Conservation (phyloP, 1,139 yeast species). For the Taphrina populina region DNA sequence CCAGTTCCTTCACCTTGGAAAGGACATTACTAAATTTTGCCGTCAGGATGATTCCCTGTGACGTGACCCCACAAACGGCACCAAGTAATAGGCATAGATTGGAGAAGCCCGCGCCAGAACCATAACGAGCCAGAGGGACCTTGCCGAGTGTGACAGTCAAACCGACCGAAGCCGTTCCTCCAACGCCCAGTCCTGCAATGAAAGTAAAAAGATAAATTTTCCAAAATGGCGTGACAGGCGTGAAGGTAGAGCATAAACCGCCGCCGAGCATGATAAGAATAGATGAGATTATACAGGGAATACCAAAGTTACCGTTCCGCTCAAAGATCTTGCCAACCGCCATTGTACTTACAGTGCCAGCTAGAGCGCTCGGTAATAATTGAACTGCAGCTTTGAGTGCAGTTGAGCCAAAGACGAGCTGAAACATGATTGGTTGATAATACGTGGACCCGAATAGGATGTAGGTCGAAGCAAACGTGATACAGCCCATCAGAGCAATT, state of each 20-base stretch:
- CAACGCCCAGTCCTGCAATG: not conserved
- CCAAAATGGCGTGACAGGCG: not conserved
- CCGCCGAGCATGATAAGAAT: conserved; percentile 13
- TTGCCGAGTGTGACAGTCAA: not conserved
- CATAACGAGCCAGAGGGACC: not conserved
- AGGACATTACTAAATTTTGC: too few species aligned
- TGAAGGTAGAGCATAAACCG: not conserved
- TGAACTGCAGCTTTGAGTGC: conserved; percentile 19
- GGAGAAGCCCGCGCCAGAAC: not conserved
- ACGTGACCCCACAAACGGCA: not conserved
- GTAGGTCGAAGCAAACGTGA: conserved; percentile 8
- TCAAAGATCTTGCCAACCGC: conserved; percentile 12
- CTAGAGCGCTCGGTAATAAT: conserved; percentile 1
- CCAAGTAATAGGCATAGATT: not conserved
- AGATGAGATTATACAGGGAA: conserved; percentile 6
- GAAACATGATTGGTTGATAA: conserved; percentile 53
- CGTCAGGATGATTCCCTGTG: not conserved
- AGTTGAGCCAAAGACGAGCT: conserved; percentile 5
- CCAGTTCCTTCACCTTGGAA: too few species aligned
- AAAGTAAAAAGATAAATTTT: not conserved
- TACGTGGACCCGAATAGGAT: conserved; percentile 47
- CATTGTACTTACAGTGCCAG: conserved; percentile 11
- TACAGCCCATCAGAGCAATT: not conserved
- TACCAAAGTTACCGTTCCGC: conserved; percentile 3
- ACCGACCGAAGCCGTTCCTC: not conserved